Conservation (phyloP, 495 filamentous ascomycete genomes). For the Penicillium cinerascens region DNA sequence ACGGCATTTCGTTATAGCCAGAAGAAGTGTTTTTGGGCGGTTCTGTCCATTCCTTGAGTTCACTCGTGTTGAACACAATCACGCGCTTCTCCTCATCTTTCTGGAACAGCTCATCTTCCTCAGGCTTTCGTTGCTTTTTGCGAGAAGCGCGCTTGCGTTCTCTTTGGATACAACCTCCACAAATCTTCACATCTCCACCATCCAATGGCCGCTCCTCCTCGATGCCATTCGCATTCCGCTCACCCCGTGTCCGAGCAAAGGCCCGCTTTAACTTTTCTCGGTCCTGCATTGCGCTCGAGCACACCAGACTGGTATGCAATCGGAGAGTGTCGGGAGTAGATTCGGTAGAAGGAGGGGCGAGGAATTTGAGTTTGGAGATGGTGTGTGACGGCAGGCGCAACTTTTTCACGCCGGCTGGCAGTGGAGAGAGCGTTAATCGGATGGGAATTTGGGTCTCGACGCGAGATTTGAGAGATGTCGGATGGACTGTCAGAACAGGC, state of each 20-base stretch:
- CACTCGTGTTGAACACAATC: slow-evolving; percentile 90
- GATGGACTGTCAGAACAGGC: slow-evolving; percentile 54
- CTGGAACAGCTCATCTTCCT: slow-evolving; percentile 78
- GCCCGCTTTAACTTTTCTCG: slow-evolving; percentile 58
- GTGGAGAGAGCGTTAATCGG: slow-evolving; percentile 65
- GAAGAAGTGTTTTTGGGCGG: slow-evolving; percentile 40
- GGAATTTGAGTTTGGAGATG: slow-evolving; percentile 85
- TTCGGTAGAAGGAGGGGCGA: slow-evolving; percentile 60
- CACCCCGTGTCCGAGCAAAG: slow-evolving; percentile 59
- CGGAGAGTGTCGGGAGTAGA: slow-evolving; percentile 71
- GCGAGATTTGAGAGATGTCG: slow-evolving; percentile 74
- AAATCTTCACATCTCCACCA: slow-evolving; percentile 84
- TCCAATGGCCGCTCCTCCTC: slow-evolving; percentile 71
- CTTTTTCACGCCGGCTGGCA: slow-evolving; percentile 70
- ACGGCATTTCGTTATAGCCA: slow-evolving; percentile 30
- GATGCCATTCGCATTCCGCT: slow-evolving; percentile 24
- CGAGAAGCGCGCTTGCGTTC: slow-evolving; percentile 83
- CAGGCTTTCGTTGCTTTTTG: slow-evolving; percentile 83
- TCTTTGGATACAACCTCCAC: slow-evolving; percentile 73
- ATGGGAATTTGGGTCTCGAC: slow-evolving; percentile 94
- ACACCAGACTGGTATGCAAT: slow-evolving; percentile 75
- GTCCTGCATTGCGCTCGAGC: slow-evolving; percentile 88
- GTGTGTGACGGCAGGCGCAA: slow-evolving; percentile 83
- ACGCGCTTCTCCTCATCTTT: slow-evolving; percentile 73
- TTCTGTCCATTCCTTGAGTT: slow-evolving; percentile 80